Evolutionary conservation across 2,329 filamentous ascomycete genomes (phyloP), one percentile per base, ranked within the genome.

Genomic region (Kalmusia sp.): DNA sequence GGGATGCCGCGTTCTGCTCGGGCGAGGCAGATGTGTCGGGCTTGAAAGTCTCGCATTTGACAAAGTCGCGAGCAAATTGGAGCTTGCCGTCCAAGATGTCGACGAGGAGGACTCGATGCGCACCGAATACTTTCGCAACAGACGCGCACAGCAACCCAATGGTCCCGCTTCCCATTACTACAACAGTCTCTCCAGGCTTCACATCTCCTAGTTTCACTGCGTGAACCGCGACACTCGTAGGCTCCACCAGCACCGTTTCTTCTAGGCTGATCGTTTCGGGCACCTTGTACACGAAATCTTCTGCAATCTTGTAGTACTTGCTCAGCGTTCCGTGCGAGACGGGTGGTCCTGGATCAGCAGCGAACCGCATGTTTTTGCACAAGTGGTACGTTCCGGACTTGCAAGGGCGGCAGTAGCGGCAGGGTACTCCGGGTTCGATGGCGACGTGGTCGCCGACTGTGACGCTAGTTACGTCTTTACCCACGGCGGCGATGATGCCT

Each of bases 211-310:
- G 81, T 74, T 95, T 89, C 74, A 96, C 84, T 11, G 90, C 92
- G 9, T 93, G 93, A 39, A 98, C 83, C 4, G 91, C 91, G 3
- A 97, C 93, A 60, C 87, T 91, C 43, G 96, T 81, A 2, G 93
- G 93, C 79, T 97, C 93, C 35, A 97, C 81, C 74, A 96, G 80
- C 14, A 93, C 90, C 46, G 93, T 93, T 68, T 96, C 86, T 78
- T 97, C 92, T 70, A 87, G 96, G 48, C 87, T 88, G 88, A 98
- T 92, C 3, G 22, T 52, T 71, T 89, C 80, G 28, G 90, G 90
- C 61, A 97, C 92, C 82, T 93, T 95, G 80, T 96, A 92, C 77
- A 93, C 96, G 90, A 92, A 96, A 35, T 89, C 82, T 21, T 92
- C 91, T 3, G 91, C 91, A 77, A 96, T 90, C 77, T 91, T 93